Conservation (phyloP, 2,329 filamentous ascomycete genomes). For the Dothidotthia symphoricarpi region DNA sequence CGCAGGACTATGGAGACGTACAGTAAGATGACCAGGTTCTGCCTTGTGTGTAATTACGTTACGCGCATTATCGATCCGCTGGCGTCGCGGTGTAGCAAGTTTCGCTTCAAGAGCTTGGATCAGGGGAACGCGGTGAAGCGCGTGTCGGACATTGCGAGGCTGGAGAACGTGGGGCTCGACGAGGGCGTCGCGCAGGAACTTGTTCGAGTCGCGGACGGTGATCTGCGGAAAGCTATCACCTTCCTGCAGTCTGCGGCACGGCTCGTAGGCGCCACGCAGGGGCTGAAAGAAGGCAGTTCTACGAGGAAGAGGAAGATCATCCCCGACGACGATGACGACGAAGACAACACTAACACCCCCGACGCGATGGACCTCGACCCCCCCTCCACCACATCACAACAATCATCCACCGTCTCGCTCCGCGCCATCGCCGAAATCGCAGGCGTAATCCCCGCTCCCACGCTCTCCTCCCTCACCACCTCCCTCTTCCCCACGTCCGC, state of each 20-base stretch:
- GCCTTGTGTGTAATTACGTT: conserved; percentile 97
- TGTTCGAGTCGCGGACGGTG: conserved; percentile 86
- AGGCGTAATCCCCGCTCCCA: conserved; percentile 78
- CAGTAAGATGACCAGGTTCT: conserved; percentile 93
- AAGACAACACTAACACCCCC: too few species aligned
- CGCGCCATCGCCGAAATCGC: conserved; percentile 90
- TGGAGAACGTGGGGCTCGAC: conserved; percentile 74
- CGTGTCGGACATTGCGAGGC: conserved; percentile 75
- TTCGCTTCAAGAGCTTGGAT: conserved; percentile 94
- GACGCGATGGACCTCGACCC: conserved; percentile 54
- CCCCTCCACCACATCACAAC: conserved; percentile 11
- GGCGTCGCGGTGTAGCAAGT: conserved; percentile 91
- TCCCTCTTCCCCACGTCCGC: conserved; percentile 66
- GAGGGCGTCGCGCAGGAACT: conserved; percentile 78
- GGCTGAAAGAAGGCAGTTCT: conserved; percentile 16
- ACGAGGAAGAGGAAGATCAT: conserved; percentile 48
- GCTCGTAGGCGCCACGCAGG: conserved; percentile 65
- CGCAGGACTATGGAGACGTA: conserved; percentile 98
- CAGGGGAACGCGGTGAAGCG: conserved; percentile 77
- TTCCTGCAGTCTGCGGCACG: conserved; percentile 92
- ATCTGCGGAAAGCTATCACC: conserved; percentile 93
- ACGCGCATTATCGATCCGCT: conserved; percentile 96
- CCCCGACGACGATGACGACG: conserved; percentile 52
- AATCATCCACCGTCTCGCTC: conserved; percentile 54
- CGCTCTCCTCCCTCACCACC: conserved; percentile 67